Base-by-base conservation (phyloP, 176 grass and related monocot species). In the Calamus simplicifolius region DNA sequence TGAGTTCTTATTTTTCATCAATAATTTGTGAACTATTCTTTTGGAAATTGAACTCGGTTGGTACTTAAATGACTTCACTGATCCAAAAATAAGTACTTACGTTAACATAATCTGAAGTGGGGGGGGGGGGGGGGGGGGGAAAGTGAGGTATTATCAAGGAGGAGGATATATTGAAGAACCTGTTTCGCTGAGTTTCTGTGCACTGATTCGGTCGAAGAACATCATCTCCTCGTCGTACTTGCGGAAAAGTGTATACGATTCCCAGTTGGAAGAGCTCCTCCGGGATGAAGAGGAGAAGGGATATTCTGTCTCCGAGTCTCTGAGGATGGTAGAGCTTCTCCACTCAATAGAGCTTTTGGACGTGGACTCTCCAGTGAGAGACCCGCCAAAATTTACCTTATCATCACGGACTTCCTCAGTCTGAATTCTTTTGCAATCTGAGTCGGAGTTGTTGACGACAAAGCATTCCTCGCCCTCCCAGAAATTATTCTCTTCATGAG, bases 291-390 rank as follows among this genome's bases (percentile, higher is more conserved):
- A 98, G 18, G 87, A 98, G 81, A 88, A 98, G 27, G 81, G 91
- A 71, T 87, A 85, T 56, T 95, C 84, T 17, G 77, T 79, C 52
- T 92, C 93, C 5, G 79, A 92, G 72, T 98, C 93, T 73, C 85
- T 85, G 57, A 79, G 75, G 78, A 80, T 78, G 28, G 73, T 69
- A 8, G 93, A 92, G 84, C 87, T 79, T 78, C 54, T 74, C 93
- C 93, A 98, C 54, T 98, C 93, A 75, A 88, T 77, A 4, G 93
- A 98, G 81, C 81, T 98, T 84, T 98, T 98, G 18, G 93, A 98
- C 59, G 93, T 92, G 26, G 93, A 92, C 59, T 92, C 87, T 16
- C 87, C 83, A n/a, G 87, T 79, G 60, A 87, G 75, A 31, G 71
- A 73, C 49, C 51, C 64, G 25, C 70, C 65, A 27, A 76, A 73